Percentiles rank a stretch among this genome's conserved stretches.
Evolutionary conservation across 2,329 filamentous ascomycete species (phyloP).

Genomic region (Colletotrichum sp.): DNA sequence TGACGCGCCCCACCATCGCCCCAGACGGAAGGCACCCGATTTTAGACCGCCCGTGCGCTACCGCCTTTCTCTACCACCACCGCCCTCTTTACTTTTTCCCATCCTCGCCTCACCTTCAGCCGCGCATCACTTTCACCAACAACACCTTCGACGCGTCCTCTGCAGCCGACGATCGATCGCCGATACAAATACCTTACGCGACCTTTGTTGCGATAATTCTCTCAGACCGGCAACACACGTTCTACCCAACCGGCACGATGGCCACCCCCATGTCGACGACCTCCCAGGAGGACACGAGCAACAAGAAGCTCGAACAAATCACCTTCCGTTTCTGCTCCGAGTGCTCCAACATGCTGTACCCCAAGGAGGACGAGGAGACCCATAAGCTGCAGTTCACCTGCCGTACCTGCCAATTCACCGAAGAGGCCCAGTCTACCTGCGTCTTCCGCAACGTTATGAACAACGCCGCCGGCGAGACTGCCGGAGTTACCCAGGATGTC

Average conservation of each 20-base stretch:
- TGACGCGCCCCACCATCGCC: neutral
- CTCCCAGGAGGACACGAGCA: constrained; percentile 45
- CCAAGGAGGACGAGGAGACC: constrained; percentile 86
- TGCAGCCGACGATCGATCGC: neutral
- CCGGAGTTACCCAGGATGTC: constrained; percentile 96
- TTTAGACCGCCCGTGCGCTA: neutral
- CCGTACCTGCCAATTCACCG: constrained; percentile 91
- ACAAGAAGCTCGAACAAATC: constrained; percentile 76
- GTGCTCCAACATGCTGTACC: constrained; percentile 98
- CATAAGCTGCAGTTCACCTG: constrained; percentile 93
- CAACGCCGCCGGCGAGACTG: constrained; percentile 90
- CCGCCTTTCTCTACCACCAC: neutral
- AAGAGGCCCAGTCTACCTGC: constrained; percentile 85
- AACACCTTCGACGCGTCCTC: neutral
- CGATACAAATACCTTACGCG: neutral
- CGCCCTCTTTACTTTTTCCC: neutral
- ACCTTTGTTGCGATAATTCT: neutral
- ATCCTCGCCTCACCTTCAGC: neutral
- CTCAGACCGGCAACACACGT: neutral
- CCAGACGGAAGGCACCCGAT: neutral
- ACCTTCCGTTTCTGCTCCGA: constrained; percentile 98
- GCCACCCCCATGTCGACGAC: constrained; percentile 60
- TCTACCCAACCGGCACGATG: constrained; percentile 43
- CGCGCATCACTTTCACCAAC: neutral
- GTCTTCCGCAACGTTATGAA: constrained; percentile 96